Percentiles rank a stretch among this genome's conserved stretches.
phyloP scores from a whole-genome alignment of 202 grass and related monocot species.

The Carex arenaria region DNA sequence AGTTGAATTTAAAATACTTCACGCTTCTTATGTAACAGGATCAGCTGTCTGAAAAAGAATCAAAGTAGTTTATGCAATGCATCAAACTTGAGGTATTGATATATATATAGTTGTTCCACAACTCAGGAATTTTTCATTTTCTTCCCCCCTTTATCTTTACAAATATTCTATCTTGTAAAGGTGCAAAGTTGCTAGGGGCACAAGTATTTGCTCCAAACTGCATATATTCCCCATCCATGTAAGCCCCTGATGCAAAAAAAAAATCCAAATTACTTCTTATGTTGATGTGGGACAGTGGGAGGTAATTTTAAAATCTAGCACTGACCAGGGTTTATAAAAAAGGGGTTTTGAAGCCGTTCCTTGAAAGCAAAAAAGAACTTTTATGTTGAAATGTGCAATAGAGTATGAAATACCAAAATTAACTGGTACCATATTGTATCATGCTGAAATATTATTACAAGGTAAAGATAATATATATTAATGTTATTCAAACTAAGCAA shows the following conservation, averaged over 20 bases:
- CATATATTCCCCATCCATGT: slow-evolving; percentile 17
- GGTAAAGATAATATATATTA: neutral
- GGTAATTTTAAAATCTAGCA: neutral
- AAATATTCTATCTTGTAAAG: slow-evolving; percentile 23
- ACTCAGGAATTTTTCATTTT: slow-evolving; percentile 17
- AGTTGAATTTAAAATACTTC: slow-evolving; percentile 3
- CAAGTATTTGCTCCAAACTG: slow-evolving; percentile 1
- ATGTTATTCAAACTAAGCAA: neutral
- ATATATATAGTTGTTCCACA: slow-evolving; percentile 7
- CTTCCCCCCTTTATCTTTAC: neutral
- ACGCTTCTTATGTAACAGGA: slow-evolving; percentile 18
- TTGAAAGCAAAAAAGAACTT: neutral
- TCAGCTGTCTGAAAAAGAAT: slow-evolving; percentile 22
- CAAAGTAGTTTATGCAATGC: slow-evolving; percentile 6
- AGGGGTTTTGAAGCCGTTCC: neutral
- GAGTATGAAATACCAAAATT: neutral
- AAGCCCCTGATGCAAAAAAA: neutral
- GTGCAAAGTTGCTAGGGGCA: slow-evolving; percentile 5
- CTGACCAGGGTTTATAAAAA: neutral
- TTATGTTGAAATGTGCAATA: slow-evolving; percentile 15
- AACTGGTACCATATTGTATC: neutral
- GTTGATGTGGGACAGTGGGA: neutral
- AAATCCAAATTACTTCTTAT: neutral
- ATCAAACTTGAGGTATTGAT: slow-evolving; percentile 10
- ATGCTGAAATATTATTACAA: neutral